Percentiles rank a stretch among this genome's conserved stretches.
phyloP scores from a whole-genome alignment of 1,284 basidiomycete species.

The Ceratobasidium sp. region DNA sequence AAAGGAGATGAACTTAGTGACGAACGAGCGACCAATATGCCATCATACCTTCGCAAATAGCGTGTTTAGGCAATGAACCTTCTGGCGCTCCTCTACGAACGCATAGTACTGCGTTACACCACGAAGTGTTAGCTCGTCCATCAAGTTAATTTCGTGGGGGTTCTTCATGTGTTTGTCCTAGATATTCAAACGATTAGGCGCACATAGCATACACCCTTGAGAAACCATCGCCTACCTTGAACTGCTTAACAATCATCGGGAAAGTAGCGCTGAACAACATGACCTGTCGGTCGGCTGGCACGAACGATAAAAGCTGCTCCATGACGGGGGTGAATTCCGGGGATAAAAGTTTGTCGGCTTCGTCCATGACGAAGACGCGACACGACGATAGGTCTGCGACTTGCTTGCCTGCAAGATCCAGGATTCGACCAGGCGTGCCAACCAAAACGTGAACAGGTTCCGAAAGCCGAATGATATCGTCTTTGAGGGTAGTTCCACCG shows the following conservation, averaged over 20 bases:
- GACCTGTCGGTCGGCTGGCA: slow-evolving; percentile 91
- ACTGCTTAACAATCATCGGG: slow-evolving; percentile 99
- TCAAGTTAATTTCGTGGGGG: slow-evolving; percentile 98
- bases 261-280: slow-evolving; percentile 99
- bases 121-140: slow-evolving; percentile 98
- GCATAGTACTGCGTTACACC: slow-evolving; percentile 99
- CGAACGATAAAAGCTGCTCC: slow-evolving; percentile 90
- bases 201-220: slow-evolving; percentile 27
- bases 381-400: slow-evolving; percentile 96
- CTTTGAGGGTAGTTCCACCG: slow-evolving; percentile 96
- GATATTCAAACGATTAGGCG: background rate
- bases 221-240: slow-evolving; percentile 72
- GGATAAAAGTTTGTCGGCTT: slow-evolving; percentile 97
- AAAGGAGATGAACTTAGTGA: slow-evolving; percentile 47
- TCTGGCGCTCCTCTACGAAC: slow-evolving; percentile 98
- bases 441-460: slow-evolving; percentile 96
- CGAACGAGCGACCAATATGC: slow-evolving; percentile 22
- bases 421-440: slow-evolving; percentile 95
- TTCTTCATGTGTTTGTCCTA: slow-evolving; percentile 98
- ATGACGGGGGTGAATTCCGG: slow-evolving; percentile 99
- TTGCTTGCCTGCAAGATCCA: slow-evolving; percentile 93
- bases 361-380: slow-evolving; percentile 98
- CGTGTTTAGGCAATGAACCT: slow-evolving; percentile 98
- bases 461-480: slow-evolving; percentile 93
- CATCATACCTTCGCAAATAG: slow-evolving; percentile 88